Percentiles rank a stretch among this genome's conserved stretches.
Conservation (phyloP, 192 early-diverging fungal genomes). For the Backusella macrospora region DNA sequence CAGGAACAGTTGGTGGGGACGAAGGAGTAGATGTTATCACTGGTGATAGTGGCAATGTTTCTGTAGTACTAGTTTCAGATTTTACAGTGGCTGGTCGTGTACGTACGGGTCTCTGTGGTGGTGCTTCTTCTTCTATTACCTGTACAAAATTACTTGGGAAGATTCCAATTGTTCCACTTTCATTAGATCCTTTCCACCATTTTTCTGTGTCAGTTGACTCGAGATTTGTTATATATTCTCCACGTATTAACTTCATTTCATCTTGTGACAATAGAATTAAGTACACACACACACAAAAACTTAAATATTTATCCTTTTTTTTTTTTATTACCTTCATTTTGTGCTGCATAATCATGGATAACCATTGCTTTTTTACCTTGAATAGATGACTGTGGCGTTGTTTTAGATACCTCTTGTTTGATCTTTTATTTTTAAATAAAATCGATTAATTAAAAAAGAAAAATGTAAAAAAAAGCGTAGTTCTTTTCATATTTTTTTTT, state of each 20-base stretch:
- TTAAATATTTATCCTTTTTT: neutral
- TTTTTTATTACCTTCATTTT: constrained; percentile 45
- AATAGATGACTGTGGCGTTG: neutral
- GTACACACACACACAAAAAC: neutral
- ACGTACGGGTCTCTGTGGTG: constrained; percentile 33
- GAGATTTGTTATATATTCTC: constrained; percentile 46
- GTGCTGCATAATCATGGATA: constrained; percentile 49
- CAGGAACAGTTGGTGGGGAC: constrained; percentile 32
- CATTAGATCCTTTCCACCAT: constrained; percentile 59
- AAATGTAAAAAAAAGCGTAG: neutral
- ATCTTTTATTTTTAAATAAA: neutral
- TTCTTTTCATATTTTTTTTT: no score
- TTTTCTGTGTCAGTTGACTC: constrained; percentile 50
- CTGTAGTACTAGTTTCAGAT: constrained; percentile 11
- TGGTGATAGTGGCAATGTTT: constrained; percentile 22
- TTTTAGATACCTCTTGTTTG: neutral
- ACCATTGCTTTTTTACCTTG: constrained; percentile 43
- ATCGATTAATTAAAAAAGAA: neutral
- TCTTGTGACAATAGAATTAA: constrained; percentile 35
- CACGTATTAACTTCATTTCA: constrained; percentile 49
- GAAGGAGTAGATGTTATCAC: neutral
- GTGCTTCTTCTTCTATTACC: constrained; percentile 20
- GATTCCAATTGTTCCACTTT: constrained; percentile 50
- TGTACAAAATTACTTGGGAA: constrained; percentile 59
- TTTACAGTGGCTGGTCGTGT: constrained; percentile 33